phyloP scores from a whole-genome alignment of 2,329 filamentous ascomycete species.

The Ascochyta viciae-villosae region DNA sequence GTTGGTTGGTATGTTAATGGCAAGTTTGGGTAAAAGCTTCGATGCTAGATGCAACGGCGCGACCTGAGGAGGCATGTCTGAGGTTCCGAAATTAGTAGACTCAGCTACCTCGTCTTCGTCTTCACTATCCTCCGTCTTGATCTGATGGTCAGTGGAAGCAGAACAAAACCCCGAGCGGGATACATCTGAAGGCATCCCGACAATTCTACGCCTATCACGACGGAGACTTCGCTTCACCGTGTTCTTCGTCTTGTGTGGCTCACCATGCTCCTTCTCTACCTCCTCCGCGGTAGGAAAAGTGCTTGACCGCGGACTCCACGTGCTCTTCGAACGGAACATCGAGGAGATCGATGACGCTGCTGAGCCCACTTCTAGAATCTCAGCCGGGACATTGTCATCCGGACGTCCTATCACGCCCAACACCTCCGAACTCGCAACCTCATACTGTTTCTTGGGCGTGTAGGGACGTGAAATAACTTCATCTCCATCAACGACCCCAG shows the following conservation, averaged over 20 bases:
- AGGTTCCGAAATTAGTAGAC: background rate
- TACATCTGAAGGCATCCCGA: background rate
- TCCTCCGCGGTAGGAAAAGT: background rate
- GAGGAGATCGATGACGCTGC: background rate
- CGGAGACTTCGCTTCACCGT: background rate
- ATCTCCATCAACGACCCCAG: background rate
- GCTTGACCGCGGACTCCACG: background rate
- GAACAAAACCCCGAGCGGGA: background rate
- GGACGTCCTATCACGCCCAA: slow-evolving; percentile 1
- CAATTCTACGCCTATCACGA: background rate
- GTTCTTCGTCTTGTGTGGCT: background rate
- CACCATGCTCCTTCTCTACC: background rate
- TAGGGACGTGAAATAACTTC: background rate
- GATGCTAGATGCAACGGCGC: background rate
- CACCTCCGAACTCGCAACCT: background rate
- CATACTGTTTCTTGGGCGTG: background rate
- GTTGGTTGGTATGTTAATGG: background rate
- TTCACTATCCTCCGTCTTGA: background rate
- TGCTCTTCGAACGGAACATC: background rate
- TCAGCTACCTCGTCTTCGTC: background rate
- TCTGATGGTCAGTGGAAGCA: background rate
- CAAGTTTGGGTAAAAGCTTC: background rate
- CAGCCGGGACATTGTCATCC: background rate
- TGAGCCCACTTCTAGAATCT: background rate
- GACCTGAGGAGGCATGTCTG: background rate